Percentiles rank a stretch among this genome's conserved stretches.
These are phyloP conservation scores for Carex myosuroides DNA, from an alignment of 176 grass and related monocot genomes.

Conservation along the genomic window DNA sequence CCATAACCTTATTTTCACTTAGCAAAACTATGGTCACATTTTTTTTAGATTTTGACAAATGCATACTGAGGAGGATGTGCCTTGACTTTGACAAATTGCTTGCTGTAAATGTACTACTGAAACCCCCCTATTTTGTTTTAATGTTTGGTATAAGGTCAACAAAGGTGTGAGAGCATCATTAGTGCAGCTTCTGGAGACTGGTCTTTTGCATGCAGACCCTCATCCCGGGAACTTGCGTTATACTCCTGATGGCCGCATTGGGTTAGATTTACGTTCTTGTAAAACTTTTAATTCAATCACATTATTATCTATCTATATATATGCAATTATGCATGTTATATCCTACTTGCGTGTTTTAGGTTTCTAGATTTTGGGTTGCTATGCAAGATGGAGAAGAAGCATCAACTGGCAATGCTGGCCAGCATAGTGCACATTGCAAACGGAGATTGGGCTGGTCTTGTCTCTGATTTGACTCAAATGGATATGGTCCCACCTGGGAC, in stretches of 20 bases:
- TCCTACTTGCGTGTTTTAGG: slow-evolving; percentile 37
- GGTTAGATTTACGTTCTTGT: slow-evolving; percentile 43
- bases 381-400: slow-evolving; percentile 89
- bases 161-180: slow-evolving; percentile 82
- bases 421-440: slow-evolving; percentile 80
- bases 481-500: slow-evolving; percentile 74
- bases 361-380: slow-evolving; percentile 99
- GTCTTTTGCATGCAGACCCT: slow-evolving; percentile 90
- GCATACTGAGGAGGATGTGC: background rate
- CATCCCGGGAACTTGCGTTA: slow-evolving; percentile 90
- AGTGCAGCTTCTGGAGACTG: slow-evolving; percentile 93
- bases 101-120: background rate
- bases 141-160: slow-evolving; percentile 56
- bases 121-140: background rate
- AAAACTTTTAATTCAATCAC: background rate
- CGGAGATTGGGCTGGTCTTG: slow-evolving; percentile 87
- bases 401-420: slow-evolving; percentile 87
- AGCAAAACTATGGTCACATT: background rate
- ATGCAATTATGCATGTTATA: slow-evolving; percentile 4
- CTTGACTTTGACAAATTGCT: background rate
- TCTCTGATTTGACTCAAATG: slow-evolving; percentile 87
- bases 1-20: background rate
- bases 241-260: slow-evolving; percentile 73
- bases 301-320: background rate
- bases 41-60: background rate